Conservation (phyloP, 176 grass and related monocot genomes). For the Carex pumila region DNA sequence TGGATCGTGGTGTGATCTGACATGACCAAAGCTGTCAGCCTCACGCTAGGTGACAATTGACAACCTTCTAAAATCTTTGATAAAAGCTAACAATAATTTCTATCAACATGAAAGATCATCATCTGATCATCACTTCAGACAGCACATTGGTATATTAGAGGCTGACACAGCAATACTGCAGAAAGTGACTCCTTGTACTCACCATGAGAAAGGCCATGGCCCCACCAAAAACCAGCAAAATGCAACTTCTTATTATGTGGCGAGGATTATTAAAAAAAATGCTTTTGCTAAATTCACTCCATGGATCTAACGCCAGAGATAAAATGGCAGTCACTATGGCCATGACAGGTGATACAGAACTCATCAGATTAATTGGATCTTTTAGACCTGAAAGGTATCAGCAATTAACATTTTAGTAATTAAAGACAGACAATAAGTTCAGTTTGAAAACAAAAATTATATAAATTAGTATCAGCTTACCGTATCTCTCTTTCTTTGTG, state of each 20-base stretch:
- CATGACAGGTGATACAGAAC: constrained; percentile 92
- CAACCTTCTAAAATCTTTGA: not conserved
- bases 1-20: not conserved
- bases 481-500: constrained; percentile 86
- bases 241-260: constrained; percentile 63
- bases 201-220: constrained; percentile 86
- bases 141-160: not conserved
- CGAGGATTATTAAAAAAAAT: constrained; percentile 70
- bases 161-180: not conserved
- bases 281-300: constrained; percentile 62
- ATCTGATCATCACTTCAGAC: not conserved
- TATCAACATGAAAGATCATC: not conserved
- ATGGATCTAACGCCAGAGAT: constrained; percentile 80
- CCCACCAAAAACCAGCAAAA: constrained; percentile 77
- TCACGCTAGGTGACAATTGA: not conserved
- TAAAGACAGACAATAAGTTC: not conserved
- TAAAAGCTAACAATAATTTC: not conserved
- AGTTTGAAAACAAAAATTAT: not conserved
- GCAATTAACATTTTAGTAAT: constrained; percentile 2
- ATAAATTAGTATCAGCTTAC: constrained; percentile 30
- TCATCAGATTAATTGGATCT: constrained; percentile 87
- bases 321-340: constrained; percentile 78
- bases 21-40: not conserved
- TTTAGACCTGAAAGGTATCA: constrained; percentile 53
- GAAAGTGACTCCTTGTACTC: constrained; percentile 16